Percentiles rank a stretch among this genome's conserved stretches.
These are phyloP conservation scores for Galeopsis tetrahit DNA, from an alignment of 257 asterid species.

Conservation along the genomic window DNA sequence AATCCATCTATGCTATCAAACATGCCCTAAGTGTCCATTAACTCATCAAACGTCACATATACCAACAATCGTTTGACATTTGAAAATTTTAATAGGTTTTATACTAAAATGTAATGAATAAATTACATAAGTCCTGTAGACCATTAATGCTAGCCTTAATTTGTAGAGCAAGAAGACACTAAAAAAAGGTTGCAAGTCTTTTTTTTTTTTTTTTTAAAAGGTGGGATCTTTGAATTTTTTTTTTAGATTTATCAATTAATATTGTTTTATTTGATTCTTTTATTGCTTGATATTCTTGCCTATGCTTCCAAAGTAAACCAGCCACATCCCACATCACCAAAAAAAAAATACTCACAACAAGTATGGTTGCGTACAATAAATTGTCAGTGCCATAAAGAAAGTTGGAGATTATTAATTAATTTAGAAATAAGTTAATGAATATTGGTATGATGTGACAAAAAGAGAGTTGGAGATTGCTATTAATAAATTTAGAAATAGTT, in stretches of 20 bases:
- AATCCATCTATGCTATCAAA: no score
- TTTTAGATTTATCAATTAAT: background rate
- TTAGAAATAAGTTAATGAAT: background rate
- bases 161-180: background rate
- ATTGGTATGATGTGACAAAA: background rate
- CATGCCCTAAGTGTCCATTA: background rate
- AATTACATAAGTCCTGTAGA: background rate
- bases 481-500: background rate
- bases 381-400: background rate
- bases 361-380: background rate
- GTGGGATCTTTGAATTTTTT: no score
- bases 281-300: background rate
- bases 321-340: background rate
- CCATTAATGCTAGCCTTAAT: background rate
- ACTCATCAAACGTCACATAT: background rate
- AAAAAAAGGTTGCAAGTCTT: no score
- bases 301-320: background rate
- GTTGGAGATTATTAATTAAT: background rate
- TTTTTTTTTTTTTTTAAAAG: no score
- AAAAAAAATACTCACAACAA: background rate
- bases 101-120: no score
- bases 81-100: no score
- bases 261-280: background rate
- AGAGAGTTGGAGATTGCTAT: background rate
- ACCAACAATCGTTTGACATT: no score